Conservation (phyloP, 345 rosid species). For the Eucalyptus curtisii region DNA sequence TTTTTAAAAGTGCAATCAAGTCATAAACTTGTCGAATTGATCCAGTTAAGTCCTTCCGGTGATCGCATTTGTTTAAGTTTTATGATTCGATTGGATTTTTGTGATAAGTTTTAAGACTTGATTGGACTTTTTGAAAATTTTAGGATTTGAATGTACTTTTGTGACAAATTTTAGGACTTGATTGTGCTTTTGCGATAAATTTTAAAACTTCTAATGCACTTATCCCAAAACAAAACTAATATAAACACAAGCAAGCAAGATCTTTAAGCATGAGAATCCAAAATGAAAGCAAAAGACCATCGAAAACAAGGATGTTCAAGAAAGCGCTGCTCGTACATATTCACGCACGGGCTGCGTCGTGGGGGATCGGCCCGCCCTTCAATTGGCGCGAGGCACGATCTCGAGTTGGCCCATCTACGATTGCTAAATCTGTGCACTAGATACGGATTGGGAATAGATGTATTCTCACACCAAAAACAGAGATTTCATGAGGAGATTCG, state of each 20-base stretch:
- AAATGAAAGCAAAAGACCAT: background rate
- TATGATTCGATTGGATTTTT: too few relatives aligned
- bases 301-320: background rate
- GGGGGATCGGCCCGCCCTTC: background rate
- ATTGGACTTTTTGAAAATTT: accelerated
- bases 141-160: accelerated
- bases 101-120: accelerated
- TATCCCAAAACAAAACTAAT: background rate
- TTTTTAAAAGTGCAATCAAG: too few relatives aligned
- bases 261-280: background rate
- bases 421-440: background rate
- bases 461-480: background rate
- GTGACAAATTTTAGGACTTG: accelerated
- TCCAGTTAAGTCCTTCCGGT: too few relatives aligned
- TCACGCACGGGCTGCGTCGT: background rate
- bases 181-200: too few relatives aligned
- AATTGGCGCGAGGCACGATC: too few relatives aligned
- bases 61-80: too few relatives aligned
- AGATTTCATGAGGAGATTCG: background rate
- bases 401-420: too few relatives aligned
- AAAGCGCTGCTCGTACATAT: background rate
- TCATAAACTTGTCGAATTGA: accelerated
- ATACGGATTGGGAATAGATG: background rate
- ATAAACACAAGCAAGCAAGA: background rate
- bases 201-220: accelerated